Conservation (phyloP, 345 rosid species). For the Mangifera indica region DNA sequence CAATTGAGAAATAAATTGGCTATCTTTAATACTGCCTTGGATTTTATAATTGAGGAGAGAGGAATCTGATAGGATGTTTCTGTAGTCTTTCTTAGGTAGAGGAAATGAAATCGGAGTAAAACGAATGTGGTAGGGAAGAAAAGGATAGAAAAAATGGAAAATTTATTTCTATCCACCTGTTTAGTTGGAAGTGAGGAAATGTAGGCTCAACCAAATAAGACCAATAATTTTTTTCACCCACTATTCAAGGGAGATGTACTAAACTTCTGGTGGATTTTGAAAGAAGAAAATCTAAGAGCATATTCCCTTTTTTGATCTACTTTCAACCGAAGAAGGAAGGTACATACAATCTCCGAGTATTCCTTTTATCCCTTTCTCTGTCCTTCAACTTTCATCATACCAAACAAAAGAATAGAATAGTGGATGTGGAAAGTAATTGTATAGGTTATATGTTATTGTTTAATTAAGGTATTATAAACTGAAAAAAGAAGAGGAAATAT, state of each 20-base stretch:
- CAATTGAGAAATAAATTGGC: not conserved
- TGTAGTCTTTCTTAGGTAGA: not conserved
- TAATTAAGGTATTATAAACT: not conserved
- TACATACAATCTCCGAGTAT: no score
- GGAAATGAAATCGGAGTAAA: not conserved
- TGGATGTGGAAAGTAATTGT: not conserved
- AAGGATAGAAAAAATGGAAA: not conserved
- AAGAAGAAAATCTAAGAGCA: not conserved
- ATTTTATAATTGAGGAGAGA: not conserved
- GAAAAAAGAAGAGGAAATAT: not conserved
- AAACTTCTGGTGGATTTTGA: not conserved
- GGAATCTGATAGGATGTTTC: no score
- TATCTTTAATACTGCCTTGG: not conserved
- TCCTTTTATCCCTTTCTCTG: not conserved
- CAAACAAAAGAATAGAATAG: not conserved
- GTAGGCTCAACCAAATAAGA: not conserved
- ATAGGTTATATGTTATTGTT: not conserved
- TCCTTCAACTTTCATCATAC: not conserved
- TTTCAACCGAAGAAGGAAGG: not conserved
- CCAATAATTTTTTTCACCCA: no score
- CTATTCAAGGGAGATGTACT: no score
- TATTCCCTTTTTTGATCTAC: not conserved
- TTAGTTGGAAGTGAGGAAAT: not conserved
- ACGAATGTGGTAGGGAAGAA: not conserved
- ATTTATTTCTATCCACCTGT: not conserved